Evolutionary conservation across 1,284 basidiomycete genomes (phyloP).

Genomic region (Cystobasidium pallidum): DNA sequence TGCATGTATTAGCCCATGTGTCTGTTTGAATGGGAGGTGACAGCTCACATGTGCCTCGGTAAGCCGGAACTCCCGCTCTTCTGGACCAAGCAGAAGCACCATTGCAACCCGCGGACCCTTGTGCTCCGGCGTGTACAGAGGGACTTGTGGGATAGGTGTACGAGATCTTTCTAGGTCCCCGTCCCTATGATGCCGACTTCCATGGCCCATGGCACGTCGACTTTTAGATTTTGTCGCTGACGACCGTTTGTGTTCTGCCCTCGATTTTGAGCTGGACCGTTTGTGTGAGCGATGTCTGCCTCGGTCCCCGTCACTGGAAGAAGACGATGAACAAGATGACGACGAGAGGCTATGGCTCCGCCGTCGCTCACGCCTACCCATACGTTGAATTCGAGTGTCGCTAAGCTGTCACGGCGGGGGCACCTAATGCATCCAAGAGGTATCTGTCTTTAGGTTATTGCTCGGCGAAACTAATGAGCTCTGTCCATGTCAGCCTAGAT

Average conservation of each 20-base stretch:
- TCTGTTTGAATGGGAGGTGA: not conserved
- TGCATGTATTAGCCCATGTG: not conserved
- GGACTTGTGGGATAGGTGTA: constrained; percentile 14
- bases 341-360: constrained; percentile 2
- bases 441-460: too few relatives aligned
- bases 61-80: constrained; percentile 35
- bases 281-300: not conserved
- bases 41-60: constrained; percentile 37
- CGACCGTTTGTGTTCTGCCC: not conserved
- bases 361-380: constrained; percentile 32
- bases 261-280: constrained; percentile 1
- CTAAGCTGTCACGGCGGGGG: too few relatives aligned
- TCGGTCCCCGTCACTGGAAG: constrained; percentile 23
- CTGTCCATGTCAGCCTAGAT: too few relatives aligned
- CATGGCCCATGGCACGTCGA: constrained; percentile 6
- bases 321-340: constrained; percentile 17
- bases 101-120: constrained; percentile 34
- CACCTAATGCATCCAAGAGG: too few relatives aligned
- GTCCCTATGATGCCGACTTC: not conserved
- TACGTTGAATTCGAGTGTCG: not conserved
- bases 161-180: constrained; percentile 8
- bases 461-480: too few relatives aligned
- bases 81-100: constrained; percentile 27
- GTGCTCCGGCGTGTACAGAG: constrained; percentile 15
- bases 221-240: constrained; percentile 10